Evolutionary conservation across 2,329 filamentous ascomycete genomes (phyloP), one percentile per base, ranked within the genome.

Genomic region (Venturia pyrina): DNA sequence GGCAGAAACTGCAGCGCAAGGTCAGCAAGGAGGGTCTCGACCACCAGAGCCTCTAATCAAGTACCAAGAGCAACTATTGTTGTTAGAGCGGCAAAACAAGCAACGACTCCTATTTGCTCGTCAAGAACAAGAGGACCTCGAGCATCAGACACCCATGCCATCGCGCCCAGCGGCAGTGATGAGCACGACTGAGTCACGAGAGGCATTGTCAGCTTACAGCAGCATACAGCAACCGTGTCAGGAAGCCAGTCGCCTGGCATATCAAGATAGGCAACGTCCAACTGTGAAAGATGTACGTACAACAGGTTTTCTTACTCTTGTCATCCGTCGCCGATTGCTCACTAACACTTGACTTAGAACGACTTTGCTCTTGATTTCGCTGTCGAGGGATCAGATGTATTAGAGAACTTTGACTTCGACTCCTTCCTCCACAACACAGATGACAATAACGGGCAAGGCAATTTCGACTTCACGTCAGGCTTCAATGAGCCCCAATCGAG

Each of bases 51-150:
- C 28, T 5, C 15, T 44, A 15, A 5, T 19, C 43, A 44, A 11
- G 75, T 93, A 93, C 72, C 90, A 93, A 78, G 92, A 93, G 89
- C 90, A 93, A 75, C 78, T 93, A 73, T 93, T 93, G 90, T 78
- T 93, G 62, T 82, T 93, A 17, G 90, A 93, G 76, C 89, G 93
- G 76, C 89, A 93, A 77, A 93, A 93, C 72, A 93, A 93, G 81
- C 93, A 92, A 77, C 82, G 90, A 21, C 81, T 93, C 62, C 86
- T 92, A 81, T 91, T 92, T 89, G 90, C 90, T 48, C 86, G 89
- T 21, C 89, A 87, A 76, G 85, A 92, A 74, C 89, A 93, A 75
- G 90, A 93, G 69, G 43, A 11, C 89, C 89, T 75, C 82, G 88
- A 70, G 82, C 82, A 68, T 85, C 82, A 67, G 82, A 85, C 6